These are phyloP conservation scores for Cordyceps sp. DNA, from an alignment of 2,329 filamentous ascomycete genomes.

Conservation along the genomic window DNA sequence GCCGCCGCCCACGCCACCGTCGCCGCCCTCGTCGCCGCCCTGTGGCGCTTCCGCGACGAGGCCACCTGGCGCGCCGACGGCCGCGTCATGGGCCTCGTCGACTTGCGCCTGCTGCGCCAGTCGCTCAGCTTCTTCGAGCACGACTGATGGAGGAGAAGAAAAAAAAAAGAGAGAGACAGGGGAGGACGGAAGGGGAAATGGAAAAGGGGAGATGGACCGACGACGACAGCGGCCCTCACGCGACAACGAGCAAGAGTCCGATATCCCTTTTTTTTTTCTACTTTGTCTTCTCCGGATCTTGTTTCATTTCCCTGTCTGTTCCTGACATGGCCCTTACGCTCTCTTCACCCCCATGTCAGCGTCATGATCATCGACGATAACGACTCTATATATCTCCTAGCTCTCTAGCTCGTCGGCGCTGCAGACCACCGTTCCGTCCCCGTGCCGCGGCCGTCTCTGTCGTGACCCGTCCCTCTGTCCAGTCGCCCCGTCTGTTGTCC, in stretches of 20 bases:
- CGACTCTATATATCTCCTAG: neutral
- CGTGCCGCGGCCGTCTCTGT: no score
- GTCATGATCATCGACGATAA: no score
- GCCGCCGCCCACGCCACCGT: slow-evolving; percentile 23
- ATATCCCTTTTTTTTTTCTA: neutral
- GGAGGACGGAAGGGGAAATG: neutral
- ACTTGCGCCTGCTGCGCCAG: slow-evolving; percentile 24
- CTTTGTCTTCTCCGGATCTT: neutral
- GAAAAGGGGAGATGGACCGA: neutral
- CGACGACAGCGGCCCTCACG: no score
- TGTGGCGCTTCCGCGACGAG: slow-evolving; percentile 27
- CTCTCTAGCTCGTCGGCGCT: no score
- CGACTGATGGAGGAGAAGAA: slow-evolving; percentile 9
- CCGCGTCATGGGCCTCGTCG: slow-evolving; percentile 27
- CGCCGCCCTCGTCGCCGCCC: slow-evolving; percentile 12
- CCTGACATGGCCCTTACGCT: neutral
- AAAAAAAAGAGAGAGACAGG: neutral
- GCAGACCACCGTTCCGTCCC: no score
- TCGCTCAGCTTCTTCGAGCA: slow-evolving; percentile 28
- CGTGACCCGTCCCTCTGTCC: no score
- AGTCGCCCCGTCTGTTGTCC: no score
- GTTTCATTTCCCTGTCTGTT: neutral
- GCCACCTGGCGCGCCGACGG: slow-evolving; percentile 26
- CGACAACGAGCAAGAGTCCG: no score
- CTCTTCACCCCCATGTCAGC: neutral